A percentile compares a stretch with the other conserved stretches of the same genome.
These are phyloP conservation scores for Telopea speciosissima DNA, from an alignment of 177 flowering plant species.

Conservation along the genomic window DNA sequence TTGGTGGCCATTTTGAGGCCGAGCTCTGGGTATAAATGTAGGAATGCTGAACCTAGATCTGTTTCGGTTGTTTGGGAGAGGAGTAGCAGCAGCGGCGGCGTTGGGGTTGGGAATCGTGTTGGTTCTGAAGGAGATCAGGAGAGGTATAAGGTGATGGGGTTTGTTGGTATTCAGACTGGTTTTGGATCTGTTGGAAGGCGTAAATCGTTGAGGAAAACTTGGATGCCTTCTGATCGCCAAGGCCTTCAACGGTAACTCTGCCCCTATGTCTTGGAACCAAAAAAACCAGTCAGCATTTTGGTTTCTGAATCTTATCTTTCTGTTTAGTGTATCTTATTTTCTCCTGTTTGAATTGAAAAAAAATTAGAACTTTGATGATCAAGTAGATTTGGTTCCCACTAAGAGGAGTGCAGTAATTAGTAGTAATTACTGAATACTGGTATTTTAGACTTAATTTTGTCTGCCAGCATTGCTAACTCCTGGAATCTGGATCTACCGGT, in stretches of 20 bases:
- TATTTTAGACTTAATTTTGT: too few species aligned
- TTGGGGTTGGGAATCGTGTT: constrained; percentile 3
- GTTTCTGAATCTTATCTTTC: too few species aligned
- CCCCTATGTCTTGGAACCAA: background rate
- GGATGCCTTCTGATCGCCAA: constrained; percentile 80
- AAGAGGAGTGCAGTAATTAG: background rate
- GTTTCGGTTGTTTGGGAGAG: constrained; percentile 38
- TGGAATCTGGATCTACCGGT: background rate
- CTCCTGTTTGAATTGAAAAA: too few species aligned
- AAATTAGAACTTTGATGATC: background rate
- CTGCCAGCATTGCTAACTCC: background rate
- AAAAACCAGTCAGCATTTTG: too few species aligned
- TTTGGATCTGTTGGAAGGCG: constrained; percentile 72
- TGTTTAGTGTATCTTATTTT: too few species aligned
- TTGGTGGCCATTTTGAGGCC: constrained; percentile 25
- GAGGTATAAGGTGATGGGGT: constrained; percentile 79
- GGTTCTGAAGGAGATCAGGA: constrained; percentile 17
- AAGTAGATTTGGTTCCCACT: background rate
- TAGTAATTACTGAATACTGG: background rate
- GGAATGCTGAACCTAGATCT: constrained; percentile 29
- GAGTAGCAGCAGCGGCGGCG: background rate
- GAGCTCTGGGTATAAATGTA: constrained; percentile 25
- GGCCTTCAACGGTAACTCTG: constrained; percentile 60
- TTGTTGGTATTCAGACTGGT: constrained; percentile 95
- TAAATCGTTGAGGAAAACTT: constrained; percentile 67